Conservation (phyloP, 768 basidiomycete species). For the Pleurotus djamor region DNA sequence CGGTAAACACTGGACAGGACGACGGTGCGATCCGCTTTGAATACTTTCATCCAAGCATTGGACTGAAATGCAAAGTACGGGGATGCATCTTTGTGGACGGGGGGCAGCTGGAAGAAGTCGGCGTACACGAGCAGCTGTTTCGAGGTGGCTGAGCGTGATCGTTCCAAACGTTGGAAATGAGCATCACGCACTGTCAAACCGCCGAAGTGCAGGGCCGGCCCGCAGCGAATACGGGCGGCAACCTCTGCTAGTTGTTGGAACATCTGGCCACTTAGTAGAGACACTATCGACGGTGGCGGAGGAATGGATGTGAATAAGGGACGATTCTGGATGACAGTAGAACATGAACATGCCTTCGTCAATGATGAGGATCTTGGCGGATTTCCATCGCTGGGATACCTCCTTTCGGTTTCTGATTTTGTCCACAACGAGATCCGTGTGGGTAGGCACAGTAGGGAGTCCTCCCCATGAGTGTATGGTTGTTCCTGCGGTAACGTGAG, state of each 20-base stretch:
- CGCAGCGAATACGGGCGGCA: constrained; percentile 22
- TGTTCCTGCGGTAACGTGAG: constrained; percentile 35
- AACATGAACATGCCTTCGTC: constrained; percentile 48
- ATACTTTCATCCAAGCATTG: constrained; percentile 53
- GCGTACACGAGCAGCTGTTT: constrained; percentile 69
- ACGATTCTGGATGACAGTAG: background rate
- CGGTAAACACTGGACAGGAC: constrained; percentile 73
- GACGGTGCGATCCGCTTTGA: constrained; percentile 46
- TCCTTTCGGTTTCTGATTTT: constrained; percentile 68
- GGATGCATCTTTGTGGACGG: constrained; percentile 51
- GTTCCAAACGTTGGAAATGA: too few relatives aligned
- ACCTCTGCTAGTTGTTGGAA: constrained; percentile 71
- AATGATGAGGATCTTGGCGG: constrained; percentile 62
- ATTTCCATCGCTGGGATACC: constrained; percentile 60
- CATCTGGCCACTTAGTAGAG: constrained; percentile 75
- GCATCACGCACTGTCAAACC: too few relatives aligned
- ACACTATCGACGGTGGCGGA: constrained; percentile 41
- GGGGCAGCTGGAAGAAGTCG: constrained; percentile 86
- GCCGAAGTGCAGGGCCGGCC: too few relatives aligned
- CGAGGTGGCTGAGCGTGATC: too few relatives aligned
- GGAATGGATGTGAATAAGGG: background rate
- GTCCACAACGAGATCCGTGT: constrained; percentile 41
- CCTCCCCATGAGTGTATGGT: constrained; percentile 81
- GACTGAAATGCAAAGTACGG: constrained; percentile 77
- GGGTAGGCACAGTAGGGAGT: constrained; percentile 59